Evolutionary conservation across 2,329 filamentous ascomycete genomes (phyloP).

Genomic region (Botrytis sinoallii): DNA sequence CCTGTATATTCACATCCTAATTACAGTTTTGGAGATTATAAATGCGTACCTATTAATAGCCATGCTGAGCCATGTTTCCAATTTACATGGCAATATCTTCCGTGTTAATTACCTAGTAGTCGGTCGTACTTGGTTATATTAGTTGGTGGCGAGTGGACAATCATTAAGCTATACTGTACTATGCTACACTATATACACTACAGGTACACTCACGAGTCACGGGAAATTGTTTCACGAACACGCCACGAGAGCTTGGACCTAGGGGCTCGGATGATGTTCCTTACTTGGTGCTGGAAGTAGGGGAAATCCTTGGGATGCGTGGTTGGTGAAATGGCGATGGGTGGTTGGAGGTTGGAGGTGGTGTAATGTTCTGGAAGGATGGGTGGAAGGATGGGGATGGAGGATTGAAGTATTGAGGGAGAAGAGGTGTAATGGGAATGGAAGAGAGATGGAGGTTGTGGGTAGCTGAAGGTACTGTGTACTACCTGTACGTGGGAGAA

Average conservation of each 20-base stretch:
- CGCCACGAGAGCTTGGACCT: not conserved
- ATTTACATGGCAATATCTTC: not conserved
- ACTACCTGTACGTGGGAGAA: not conserved
- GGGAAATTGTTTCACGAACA: not conserved
- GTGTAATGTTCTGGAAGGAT: constrained; percentile 2
- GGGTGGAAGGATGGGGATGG: not conserved
- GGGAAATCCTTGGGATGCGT: not conserved
- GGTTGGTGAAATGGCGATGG: not conserved
- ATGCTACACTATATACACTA: not conserved
- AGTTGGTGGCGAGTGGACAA: not conserved
- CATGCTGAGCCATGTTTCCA: not conserved
- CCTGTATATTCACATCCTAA: not conserved
- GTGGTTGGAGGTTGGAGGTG: not conserved
- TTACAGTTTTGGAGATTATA: not conserved
- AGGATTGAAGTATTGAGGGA: not conserved
- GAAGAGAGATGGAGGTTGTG: not conserved
- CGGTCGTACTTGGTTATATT: not conserved
- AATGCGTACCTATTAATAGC: not conserved
- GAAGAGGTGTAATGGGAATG: not conserved
- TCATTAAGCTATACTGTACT: not conserved
- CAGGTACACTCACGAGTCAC: not conserved
- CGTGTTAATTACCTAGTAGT: not conserved
- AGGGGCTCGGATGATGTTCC: not conserved
- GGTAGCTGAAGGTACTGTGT: not conserved
- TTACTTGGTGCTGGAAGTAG: not conserved